Conservation (phyloP, 257 asterid species). For the Plectranthus barbatus region DNA sequence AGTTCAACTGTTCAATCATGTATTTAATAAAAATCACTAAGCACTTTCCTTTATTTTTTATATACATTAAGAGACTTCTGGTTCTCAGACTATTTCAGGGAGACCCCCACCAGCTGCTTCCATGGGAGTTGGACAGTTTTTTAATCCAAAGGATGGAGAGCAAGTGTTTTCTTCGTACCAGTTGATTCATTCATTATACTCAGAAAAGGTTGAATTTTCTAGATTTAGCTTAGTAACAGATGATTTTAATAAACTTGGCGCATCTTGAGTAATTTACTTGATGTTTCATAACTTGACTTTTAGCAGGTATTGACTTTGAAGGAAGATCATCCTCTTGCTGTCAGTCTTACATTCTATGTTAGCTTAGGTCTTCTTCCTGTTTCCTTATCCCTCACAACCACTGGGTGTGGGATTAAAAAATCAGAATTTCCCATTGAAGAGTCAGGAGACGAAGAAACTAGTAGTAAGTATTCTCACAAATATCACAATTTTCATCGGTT, state of each 20-base stretch:
- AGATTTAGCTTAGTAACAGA: constrained; percentile 11
- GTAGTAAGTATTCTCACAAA: constrained; percentile 38
- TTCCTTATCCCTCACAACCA: constrained; percentile 55
- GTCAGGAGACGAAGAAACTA: constrained; percentile 49
- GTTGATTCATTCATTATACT: constrained; percentile 43
- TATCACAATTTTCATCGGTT: constrained; percentile 2
- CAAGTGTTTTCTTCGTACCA: constrained; percentile 40
- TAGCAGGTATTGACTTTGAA: constrained; percentile 59
- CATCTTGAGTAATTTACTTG: constrained; percentile 4
- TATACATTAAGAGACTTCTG: constrained; percentile 16
- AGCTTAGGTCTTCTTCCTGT: constrained; percentile 94
- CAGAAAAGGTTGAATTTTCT: constrained; percentile 47
- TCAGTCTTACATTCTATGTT: constrained; percentile 69
- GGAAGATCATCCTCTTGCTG: constrained; percentile 92
- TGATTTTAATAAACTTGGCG: not conserved
- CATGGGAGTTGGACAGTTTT: constrained; percentile 99
- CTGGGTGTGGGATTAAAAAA: constrained; percentile 83
- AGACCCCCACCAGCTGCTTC: constrained; percentile 97
- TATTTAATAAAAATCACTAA: not conserved
- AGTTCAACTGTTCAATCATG: constrained; percentile 10
- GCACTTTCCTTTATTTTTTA: not conserved
- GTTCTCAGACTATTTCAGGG: constrained; percentile 79
- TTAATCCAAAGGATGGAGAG: constrained; percentile 65
- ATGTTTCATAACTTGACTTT: constrained; percentile 24
- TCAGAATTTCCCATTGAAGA: constrained; percentile 67